Evolutionary conservation across 2,329 filamentous ascomycete genomes (phyloP), one percentile per base, ranked within the genome.

Genomic region (Aspergillus nomiae): DNA sequence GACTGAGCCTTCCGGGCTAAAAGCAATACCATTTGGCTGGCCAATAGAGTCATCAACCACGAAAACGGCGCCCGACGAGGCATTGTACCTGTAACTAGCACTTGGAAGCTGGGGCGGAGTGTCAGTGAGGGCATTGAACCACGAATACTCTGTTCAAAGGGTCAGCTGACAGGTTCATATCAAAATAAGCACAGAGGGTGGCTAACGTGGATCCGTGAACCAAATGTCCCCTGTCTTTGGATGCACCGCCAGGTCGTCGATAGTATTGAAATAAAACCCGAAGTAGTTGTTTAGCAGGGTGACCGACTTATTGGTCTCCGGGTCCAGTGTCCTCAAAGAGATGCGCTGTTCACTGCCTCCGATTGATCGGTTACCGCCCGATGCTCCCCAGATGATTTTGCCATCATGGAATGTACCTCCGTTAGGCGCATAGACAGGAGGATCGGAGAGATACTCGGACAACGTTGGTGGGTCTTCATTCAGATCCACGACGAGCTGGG

Each of bases 191-290:
- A 14, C 14, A 41, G 11, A 54, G 74, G 76, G 53, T 11, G n/a
- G 57, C 63, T 60, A 45, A 69, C 74, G 70, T 8, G 80, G 78
- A 65, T 84, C 82, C 1, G 82, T 84, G 72, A 84, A 84, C 81
- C 82, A 84, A 48, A 85, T 73, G 48, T 82, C 78, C 54, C 80
- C 80, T 0, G 77, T 78, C 21, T 57, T 83, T 80, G 71, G 82
- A 80, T 69, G 77, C 9, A 67, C 66, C 1, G 61, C 60, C 24
- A 68, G 54, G 46, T 68, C 66, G 9, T 68, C 64, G 32, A 68
- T 60, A 5, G 64, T 68, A 46, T 66, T 68, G 54, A 68, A 68
- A 51, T 68, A 68, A 48, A 60, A 79, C 32, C 82, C 82, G 56
- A 79, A 80, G 70, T 78, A 84, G 67, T 79, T 82, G 62, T 81